Evolutionary conservation across 257 asterid genomes (phyloP).

Genomic region (Solanum paucissectum): DNA sequence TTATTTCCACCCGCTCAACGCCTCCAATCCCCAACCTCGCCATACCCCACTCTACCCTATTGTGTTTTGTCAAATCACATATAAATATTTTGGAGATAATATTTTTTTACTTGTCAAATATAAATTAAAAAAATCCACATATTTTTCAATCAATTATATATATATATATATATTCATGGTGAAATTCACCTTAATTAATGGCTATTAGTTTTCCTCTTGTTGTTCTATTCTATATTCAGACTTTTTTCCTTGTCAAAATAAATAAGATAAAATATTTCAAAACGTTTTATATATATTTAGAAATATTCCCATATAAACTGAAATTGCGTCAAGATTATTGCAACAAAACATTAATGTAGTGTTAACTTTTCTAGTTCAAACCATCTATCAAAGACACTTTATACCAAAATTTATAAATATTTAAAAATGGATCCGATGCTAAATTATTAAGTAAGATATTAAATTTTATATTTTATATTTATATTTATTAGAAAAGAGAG

Average conservation of each 20-base stretch:
- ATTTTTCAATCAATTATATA: background rate
- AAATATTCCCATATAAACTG: background rate
- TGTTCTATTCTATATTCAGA: background rate
- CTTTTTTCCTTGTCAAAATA: background rate
- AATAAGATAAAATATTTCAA: background rate
- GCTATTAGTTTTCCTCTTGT: background rate
- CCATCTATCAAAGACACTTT: background rate
- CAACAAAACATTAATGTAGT: background rate
- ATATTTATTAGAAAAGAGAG: background rate
- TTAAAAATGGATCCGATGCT: background rate
- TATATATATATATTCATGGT: background rate
- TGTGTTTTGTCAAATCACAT: background rate
- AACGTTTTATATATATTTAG: background rate
- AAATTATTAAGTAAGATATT: background rate
- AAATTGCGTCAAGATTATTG: background rate
- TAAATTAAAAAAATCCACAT: background rate
- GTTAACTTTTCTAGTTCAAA: background rate
- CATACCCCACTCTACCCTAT: background rate
- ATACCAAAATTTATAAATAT: background rate
- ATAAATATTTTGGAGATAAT: background rate
- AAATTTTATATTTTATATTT: background rate
- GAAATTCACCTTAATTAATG: background rate
- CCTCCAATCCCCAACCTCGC: background rate
- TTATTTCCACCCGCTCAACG: background rate
- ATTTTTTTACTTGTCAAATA: background rate